phyloP scores from a whole-genome alignment of 257 asterid species.

The Hygrophila difformis region DNA sequence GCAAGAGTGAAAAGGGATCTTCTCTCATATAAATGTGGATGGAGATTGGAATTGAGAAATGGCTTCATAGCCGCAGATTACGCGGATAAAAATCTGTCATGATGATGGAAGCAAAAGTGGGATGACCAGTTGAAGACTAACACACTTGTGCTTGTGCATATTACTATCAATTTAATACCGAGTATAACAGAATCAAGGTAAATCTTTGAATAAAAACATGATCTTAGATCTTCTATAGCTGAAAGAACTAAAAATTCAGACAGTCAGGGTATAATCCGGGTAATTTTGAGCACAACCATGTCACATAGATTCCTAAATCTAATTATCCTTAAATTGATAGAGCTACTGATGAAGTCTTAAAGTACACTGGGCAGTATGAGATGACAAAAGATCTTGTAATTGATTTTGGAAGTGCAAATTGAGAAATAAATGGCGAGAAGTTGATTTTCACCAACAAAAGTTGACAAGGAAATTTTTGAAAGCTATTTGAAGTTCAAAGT shows the following conservation, averaged over 20 bases:
- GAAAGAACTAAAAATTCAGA: conserved; percentile 1
- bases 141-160: too few relatives aligned
- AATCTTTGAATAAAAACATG: too few relatives aligned
- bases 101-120: too few relatives aligned
- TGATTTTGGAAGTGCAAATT: conserved; percentile 2
- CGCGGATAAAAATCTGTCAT: background rate
- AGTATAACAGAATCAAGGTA: too few relatives aligned
- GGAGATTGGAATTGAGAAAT: background rate
- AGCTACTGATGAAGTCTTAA: background rate
- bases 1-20: too few relatives aligned
- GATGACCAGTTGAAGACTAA: too few relatives aligned
- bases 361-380: conserved; percentile 10
- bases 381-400: conserved; percentile 3
- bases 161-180: too few relatives aligned
- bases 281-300: conserved; percentile 9
- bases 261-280: conserved; percentile 6
- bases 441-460: conserved; percentile 9
- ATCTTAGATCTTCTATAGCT: background rate
- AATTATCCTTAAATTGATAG: background rate
- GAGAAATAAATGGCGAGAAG: background rate
- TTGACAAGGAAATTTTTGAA: conserved; percentile 7
- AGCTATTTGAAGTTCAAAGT: too few relatives aligned
- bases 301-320: background rate
- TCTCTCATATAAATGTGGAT: too few relatives aligned
- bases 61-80: background rate